A percentile compares a stretch with the other conserved stretches of the same genome.
phyloP scores from a whole-genome alignment of 2,329 filamentous ascomycete species.

The Ambrosiella beaveri region DNA sequence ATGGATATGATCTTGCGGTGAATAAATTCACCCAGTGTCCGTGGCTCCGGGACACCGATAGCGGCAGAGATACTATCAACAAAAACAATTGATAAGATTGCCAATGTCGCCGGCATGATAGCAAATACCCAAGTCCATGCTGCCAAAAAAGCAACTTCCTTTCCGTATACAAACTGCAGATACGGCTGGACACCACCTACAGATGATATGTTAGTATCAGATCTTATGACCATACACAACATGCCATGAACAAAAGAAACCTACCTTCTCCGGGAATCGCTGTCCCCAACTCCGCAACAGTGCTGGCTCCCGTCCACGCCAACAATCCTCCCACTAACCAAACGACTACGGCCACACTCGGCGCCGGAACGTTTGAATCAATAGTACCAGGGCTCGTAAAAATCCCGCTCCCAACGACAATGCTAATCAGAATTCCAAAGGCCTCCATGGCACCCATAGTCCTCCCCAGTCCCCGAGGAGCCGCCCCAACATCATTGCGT shows the following conservation, averaged over 20 bases:
- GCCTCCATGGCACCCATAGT: conserved; percentile 20
- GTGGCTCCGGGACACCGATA: neutral
- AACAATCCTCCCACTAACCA: conserved; percentile 45
- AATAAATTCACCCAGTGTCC: neutral
- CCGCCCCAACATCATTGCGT: neutral
- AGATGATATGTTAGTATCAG: neutral
- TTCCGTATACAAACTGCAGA: conserved; percentile 42
- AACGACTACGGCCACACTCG: conserved; percentile 37
- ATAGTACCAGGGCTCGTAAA: conserved; percentile 48
- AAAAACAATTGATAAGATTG: conserved; percentile 47
- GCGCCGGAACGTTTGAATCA: conserved; percentile 45
- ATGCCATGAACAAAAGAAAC: conserved; percentile 4
- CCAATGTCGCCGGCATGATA: conserved; percentile 46
- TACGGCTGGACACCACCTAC: conserved; percentile 45
- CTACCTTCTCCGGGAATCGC: conserved; percentile 42
- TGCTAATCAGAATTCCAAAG: conserved; percentile 43
- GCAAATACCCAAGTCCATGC: conserved; percentile 50
- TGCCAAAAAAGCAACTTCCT: conserved; percentile 42
- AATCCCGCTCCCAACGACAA: conserved; percentile 47
- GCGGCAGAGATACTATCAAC: conserved; percentile 32
- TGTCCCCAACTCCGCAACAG: conserved; percentile 45
- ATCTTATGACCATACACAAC: neutral
- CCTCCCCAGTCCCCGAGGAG: neutral
- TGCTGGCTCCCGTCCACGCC: conserved; percentile 46
- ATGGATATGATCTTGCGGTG: conserved; percentile 35